These are phyloP conservation scores for Phytophthora foliorum DNA, from an alignment of 352 stramenopile genomes.

Conservation along the genomic window DNA sequence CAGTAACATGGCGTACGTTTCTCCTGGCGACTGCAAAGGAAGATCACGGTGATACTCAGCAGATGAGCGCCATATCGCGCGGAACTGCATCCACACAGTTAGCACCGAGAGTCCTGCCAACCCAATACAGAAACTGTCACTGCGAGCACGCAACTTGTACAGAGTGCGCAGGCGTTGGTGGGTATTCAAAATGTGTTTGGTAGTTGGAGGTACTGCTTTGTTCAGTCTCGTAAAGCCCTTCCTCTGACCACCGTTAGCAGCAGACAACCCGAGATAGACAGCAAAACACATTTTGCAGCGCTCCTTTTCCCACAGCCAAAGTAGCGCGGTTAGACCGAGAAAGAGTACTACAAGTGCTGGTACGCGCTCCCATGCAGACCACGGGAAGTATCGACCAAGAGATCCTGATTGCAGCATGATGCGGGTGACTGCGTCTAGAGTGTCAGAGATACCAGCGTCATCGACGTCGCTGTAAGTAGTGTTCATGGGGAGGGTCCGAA, in stretches of 20 bases:
- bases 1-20: slow-evolving; percentile 59
- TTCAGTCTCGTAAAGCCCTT: slow-evolving; percentile 29
- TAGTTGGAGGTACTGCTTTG: slow-evolving; percentile 20
- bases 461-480: neutral
- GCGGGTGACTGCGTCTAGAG: slow-evolving; percentile 19
- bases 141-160: slow-evolving; percentile 44
- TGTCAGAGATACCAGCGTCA: slow-evolving; percentile 1
- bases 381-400: slow-evolving; percentile 57
- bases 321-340: slow-evolving; percentile 24
- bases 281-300: slow-evolving; percentile 47
- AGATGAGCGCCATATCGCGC: slow-evolving; percentile 63
- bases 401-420: slow-evolving; percentile 49
- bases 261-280: slow-evolving; percentile 38
- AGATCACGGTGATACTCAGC: slow-evolving; percentile 21
- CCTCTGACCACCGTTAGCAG: neutral
- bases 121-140: slow-evolving; percentile 46
- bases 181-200: slow-evolving; percentile 33
- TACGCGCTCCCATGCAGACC: slow-evolving; percentile 56
- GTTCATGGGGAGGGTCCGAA: slow-evolving; percentile 38
- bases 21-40: slow-evolving; percentile 52
- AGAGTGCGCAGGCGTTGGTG: slow-evolving; percentile 38
- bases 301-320: slow-evolving; percentile 55
- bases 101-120: slow-evolving; percentile 50
- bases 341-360: slow-evolving; percentile 44
- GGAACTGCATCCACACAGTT: slow-evolving; percentile 62